Evolutionary conservation across 192 early-diverging fungal genomes (phyloP), one percentile per base, ranked within the genome.

Genomic region (Lobosporangium transversale): DNA sequence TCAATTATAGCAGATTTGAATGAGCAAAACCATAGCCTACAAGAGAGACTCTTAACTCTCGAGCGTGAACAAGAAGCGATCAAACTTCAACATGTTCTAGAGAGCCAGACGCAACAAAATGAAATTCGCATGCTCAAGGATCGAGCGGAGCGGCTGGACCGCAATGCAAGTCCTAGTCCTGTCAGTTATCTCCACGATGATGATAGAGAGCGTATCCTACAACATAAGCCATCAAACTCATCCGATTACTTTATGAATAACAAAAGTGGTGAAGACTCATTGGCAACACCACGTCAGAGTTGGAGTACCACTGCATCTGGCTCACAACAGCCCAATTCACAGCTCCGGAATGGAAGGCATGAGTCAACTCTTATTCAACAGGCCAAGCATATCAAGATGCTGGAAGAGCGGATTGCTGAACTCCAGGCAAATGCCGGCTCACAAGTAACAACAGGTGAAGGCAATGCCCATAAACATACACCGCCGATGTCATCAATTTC

Each of bases 61-160:
- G 71, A 75, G n/a, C 56, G 58, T 3, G 71, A 75, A 18, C 71
- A 75, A 47, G 71, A 75, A 20, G 60, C 71, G 9, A 37, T 42
- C 43, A 75, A 75, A 43, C 48, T 75, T 17, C 62, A 74, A 23
- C 56, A 74, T 53, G 42, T 74, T 12, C 48, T 74, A 1, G 71
- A 75, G 23, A 56, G 36, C 4, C 71, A 75, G 58, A 14, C 47
- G 4, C 63, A 66, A 11, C 62, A 65, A 29, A 55, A 74, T 0
- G 61, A 74, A 44, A 37, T 74, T 42, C 61, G 70, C 10, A 27
- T 23, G 26, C 45, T 74, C 23, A 64, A 35, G 56, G 70, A 74
- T 26, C 54, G 62, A 11, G 61, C 70, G 17, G 70, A 74, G 70
- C 70, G 70, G 70, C 70, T 60, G 71, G 71, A 75, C 71, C 71